Evolutionary conservation across 192 early-diverging fungal species (phyloP), one percentile per base, ranked within the genome.

Genomic region (Umbelopsis sp.): DNA sequence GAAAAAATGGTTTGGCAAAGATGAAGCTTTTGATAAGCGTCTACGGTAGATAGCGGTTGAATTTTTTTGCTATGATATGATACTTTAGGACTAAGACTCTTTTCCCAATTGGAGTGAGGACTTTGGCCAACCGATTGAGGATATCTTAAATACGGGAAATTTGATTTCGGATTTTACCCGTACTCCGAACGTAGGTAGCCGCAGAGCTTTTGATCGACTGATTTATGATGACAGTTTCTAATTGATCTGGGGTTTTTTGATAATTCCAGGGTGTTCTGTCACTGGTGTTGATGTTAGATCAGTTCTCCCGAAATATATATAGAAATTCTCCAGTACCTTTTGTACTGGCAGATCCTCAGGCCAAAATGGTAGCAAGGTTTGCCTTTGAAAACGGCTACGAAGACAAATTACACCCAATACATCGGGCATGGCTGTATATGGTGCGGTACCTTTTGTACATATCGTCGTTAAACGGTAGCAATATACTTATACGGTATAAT

Each of bases 351-450:
- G 67, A 69, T 27, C 67, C 67, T 10, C 67, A 52, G 15, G 67
- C 67, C 23, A 49, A 48, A 18, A 21, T 41, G 13, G 48, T 69
- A 4, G 27, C 67, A 25, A 69, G 51, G 27, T 20, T 30, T 22
- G 47, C 37, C 3, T 69, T 69, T 49, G 67, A 50, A 23, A 44
- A 49, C 16, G 67, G 48, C n/a, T 69, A 49, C 37, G 67, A 69
- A 13, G 33, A 69, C 21, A 52, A 69, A 25, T 27, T 69, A 23
- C 22, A 69, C 9, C 45, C 48, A 30, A 4, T 69, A 18, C 49
- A 69, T 11, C 48, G 67, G 30, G 47, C 41, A 49, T 69, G 67
- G 67, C 51, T 69, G 12, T 69, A 69, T 49, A 48, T 69, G 67
- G 67, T 69, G 30, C 6, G 27, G 48, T 41, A 41, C 10, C 37